These are phyloP conservation scores for Eucalyptus curtisii DNA, from an alignment of 345 rosid genomes.

Conservation along the genomic window DNA sequence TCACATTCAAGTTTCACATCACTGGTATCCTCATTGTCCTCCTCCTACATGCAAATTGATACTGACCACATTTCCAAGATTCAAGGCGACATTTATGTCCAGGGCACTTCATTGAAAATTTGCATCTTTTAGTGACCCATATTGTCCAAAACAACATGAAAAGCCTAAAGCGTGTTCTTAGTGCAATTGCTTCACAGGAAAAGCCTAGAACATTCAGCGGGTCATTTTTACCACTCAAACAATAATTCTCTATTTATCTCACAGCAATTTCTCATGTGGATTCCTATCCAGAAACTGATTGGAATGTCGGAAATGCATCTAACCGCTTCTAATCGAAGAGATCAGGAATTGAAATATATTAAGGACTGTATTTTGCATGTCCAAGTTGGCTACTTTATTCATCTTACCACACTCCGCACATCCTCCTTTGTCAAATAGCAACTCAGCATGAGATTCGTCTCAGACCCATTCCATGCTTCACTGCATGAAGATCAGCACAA, in stretches of 20 bases:
- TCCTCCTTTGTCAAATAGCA: not conserved
- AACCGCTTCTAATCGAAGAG: rapidly evolving
- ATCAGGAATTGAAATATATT: not conserved
- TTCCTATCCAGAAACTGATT: not conserved
- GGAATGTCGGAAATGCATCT: not conserved
- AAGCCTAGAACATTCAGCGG: not conserved
- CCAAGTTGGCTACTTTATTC: not conserved
- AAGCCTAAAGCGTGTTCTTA: not conserved
- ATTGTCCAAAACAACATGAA: not conserved
- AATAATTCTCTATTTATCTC: not conserved
- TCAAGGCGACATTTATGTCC: not conserved
- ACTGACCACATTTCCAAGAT: not conserved
- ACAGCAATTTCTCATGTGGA: not conserved
- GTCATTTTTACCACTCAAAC: not conserved
- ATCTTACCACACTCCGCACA: not conserved
- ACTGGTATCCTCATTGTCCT: not conserved
- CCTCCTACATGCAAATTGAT: not conserved
- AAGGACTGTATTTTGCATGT: not conserved
- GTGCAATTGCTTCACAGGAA: not conserved
- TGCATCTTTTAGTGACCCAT: not conserved
- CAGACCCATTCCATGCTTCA: not conserved
- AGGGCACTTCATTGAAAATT: not conserved
- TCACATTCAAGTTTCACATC: not conserved
- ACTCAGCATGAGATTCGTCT: not conserved
- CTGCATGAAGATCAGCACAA: not conserved